A percentile compares a stretch with the other conserved stretches of the same genome.
Evolutionary conservation across 768 basidiomycete species (phyloP).

Genomic region (Butyriboletus loyo): DNA sequence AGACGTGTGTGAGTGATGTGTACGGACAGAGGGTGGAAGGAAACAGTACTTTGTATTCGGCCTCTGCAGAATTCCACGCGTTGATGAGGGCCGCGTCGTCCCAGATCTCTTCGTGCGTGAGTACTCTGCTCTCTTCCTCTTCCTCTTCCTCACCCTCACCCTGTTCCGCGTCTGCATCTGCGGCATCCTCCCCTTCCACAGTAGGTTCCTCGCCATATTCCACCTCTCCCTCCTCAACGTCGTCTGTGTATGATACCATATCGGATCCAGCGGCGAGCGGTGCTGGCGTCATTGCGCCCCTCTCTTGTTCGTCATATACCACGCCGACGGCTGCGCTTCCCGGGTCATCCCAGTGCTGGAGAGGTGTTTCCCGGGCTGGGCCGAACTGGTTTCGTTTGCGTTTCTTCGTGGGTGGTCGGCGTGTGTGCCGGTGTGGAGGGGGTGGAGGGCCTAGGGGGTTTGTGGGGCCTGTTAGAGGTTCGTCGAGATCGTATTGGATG

Average conservation of each 20-base stretch:
- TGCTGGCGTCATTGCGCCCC: not conserved
- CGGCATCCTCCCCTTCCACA: slow-evolving; percentile 19
- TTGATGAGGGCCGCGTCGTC: slow-evolving; percentile 80
- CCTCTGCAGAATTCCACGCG: slow-evolving; percentile 82
- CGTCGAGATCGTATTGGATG: slow-evolving; percentile 28
- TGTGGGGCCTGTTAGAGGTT: not conserved
- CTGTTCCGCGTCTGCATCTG: slow-evolving; percentile 36
- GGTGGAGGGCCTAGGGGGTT: not conserved
- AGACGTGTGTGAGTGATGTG: not conserved
- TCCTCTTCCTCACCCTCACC: slow-evolving; percentile 25
- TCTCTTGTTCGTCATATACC: slow-evolving; percentile 32
- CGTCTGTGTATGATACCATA: slow-evolving; percentile 1
- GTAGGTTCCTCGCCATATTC: slow-evolving; percentile 22
- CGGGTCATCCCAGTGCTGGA: slow-evolving; percentile 47
- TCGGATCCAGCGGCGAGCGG: not conserved
- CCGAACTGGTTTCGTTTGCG: slow-evolving; percentile 31
- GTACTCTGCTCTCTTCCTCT: slow-evolving; percentile 54
- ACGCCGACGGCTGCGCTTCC: slow-evolving; percentile 23
- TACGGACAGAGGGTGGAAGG: not conserved
- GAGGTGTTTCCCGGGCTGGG: slow-evolving; percentile 8
- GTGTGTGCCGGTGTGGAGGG: not conserved
- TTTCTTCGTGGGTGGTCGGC: slow-evolving; percentile 49
- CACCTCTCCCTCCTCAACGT: slow-evolving; percentile 18
- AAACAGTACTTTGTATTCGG: slow-evolving; percentile 63
- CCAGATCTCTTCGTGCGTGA: slow-evolving; percentile 78